Evolutionary conservation across 2,329 filamentous ascomycete species (phyloP), one percentile per base, ranked within the genome.

Genomic region (Lasiodiplodia sp.): DNA sequence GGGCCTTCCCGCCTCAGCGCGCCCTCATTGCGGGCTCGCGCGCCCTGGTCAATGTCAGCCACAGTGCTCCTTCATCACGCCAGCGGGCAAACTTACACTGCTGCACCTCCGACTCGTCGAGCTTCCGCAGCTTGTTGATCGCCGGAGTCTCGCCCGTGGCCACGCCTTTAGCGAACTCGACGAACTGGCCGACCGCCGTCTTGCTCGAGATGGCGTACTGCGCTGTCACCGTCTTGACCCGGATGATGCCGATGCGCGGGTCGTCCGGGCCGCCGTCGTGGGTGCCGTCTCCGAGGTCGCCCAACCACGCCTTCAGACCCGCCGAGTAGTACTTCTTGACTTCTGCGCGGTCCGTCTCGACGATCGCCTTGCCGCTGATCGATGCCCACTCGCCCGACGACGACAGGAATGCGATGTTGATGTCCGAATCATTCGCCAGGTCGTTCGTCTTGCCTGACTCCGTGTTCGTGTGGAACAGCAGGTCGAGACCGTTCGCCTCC

Each of bases 381-480:
- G 92, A 96, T 0, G 93, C 93, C 94, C 94, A 97, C 79, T 95
- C 90, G 73, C 93, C 92, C 2, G 88, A 87, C 72, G 81, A 79
- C 78, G 91, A 91, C 73, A 95, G 85, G 84, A 97, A 97, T 58
- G 91, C 88, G 72, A 97, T 86, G 83, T 97, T 96, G 83, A 94
- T 87, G 73, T 92, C 87, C 0, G 90, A 83, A 79, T 96, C 90
- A 68, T 84, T 83, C 68, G 87, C 84, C 52, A 97, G 86, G 76
- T 97, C 93, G 79, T 93, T 87, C 5, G 92, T 94, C 86, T 97
- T 97, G 82, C 92, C 89, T 11, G 92, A 94, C 78, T 95, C 92
- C 71, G 92, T 94, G 84, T 97, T 97, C 76, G 93, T 94, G 84
- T 96, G 91, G 87, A 97, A 97, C 79, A 97, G 87, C 68, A 96